phyloP scores from a whole-genome alignment of 345 rosid species.

The Rhodomyrtus tomentosa region DNA sequence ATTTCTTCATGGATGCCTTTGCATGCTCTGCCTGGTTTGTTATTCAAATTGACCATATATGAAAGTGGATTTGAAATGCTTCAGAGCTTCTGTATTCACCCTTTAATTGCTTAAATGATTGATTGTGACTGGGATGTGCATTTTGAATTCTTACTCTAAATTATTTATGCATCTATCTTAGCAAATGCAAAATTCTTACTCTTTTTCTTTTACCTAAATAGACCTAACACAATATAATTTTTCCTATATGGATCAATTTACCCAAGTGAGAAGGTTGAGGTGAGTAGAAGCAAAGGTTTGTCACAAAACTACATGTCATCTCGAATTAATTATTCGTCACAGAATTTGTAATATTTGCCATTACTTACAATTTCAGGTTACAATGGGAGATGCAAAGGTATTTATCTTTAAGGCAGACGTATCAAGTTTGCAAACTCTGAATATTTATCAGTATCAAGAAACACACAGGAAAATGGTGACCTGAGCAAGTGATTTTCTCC shows the following conservation, averaged over 20 bases:
- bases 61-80: neutral
- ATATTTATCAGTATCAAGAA: neutral
- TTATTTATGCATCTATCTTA: neutral
- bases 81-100: neutral
- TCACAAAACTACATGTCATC: neutral
- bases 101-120: neutral
- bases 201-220: constrained; percentile 28
- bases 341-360: neutral
- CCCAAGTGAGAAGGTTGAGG: constrained; percentile 64
- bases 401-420: constrained; percentile 63
- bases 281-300: constrained; percentile 92
- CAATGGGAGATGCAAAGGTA: constrained; percentile 96
- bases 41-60: neutral
- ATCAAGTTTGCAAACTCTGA: constrained; percentile 44
- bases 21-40: neutral
- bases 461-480: neutral
- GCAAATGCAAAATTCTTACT: neutral
- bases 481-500: constrained; percentile 5
- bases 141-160: neutral
- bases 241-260: constrained; percentile 57
- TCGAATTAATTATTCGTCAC: neutral
- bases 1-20: neutral
- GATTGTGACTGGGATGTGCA: neutral
- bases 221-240: constrained; percentile 78
- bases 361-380: constrained; percentile 52